Conservation (phyloP, 2,329 filamentous ascomycete species). For the Tolypocladium cylindrosporum region DNA sequence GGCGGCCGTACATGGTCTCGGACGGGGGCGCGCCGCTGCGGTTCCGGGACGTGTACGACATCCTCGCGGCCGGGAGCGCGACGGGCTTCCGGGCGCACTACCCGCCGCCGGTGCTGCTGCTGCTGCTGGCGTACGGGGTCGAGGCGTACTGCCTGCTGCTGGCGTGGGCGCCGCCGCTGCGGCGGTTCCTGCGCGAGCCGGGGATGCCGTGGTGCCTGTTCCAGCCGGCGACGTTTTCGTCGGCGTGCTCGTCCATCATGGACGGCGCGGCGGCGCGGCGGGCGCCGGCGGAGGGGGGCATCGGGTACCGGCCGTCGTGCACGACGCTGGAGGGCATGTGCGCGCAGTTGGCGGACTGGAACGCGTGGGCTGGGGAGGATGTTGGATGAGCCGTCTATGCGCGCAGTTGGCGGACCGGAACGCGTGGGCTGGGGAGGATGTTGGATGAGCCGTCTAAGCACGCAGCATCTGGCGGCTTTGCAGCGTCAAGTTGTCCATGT, state of each 20-base stretch:
- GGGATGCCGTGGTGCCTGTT: conserved; percentile 23
- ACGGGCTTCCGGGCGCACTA: conserved; percentile 20
- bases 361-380: conserved; percentile 10
- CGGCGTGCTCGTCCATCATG: conserved; percentile 24
- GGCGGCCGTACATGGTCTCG: conserved; percentile 40
- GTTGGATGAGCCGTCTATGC: background rate
- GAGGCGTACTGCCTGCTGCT: conserved; percentile 10
- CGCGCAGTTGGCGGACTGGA: conserved; percentile 29
- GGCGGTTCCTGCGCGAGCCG: conserved; percentile 20
- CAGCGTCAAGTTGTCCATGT: too few relatives aligned
- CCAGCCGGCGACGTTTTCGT: conserved; percentile 29
- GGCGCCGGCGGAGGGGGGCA: conserved; percentile 26
- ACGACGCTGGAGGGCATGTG: conserved; percentile 31
- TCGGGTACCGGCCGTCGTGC: conserved; percentile 28
- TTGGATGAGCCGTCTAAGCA: too few relatives aligned
- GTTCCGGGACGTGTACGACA: conserved; percentile 28
- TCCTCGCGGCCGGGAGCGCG: conserved; percentile 18
- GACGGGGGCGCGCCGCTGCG: conserved; percentile 34
- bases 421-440: background rate
- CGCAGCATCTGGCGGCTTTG: too few relatives aligned
- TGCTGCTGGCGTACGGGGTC: conserved; percentile 23
- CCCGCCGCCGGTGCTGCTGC: conserved; percentile 24
- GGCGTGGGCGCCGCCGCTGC: conserved; percentile 9
- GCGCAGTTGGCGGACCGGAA: conserved; percentile 32
- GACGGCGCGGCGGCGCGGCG: conserved; percentile 26